Conservation (phyloP, 441 rosid genomes). For the Kokia cookei region DNA sequence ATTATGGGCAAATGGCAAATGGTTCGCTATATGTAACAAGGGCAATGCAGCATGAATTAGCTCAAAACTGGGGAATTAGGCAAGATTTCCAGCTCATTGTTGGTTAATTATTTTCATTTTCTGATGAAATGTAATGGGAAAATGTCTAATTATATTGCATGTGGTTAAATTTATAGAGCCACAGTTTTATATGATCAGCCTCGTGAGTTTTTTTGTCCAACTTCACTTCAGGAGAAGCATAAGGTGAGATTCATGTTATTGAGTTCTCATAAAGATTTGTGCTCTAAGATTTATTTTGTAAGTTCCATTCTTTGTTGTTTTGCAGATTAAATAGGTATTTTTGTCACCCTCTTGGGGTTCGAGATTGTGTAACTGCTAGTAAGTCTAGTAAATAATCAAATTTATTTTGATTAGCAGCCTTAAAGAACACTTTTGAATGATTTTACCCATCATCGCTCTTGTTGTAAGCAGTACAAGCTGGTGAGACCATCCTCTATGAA, state of each 20-base stretch:
- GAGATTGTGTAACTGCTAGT: slow-evolving; percentile 66
- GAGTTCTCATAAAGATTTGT: not conserved
- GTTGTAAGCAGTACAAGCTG: slow-evolving; percentile 96
- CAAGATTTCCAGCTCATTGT: slow-evolving; percentile 32
- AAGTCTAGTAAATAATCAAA: slow-evolving; percentile 9
- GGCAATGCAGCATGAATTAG: slow-evolving; percentile 97
- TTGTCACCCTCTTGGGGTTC: slow-evolving; percentile 44
- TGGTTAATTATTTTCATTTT: slow-evolving; percentile 11
- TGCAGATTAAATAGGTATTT: slow-evolving; percentile 64
- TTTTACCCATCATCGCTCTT: slow-evolving; percentile 37
- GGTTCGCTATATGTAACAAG: slow-evolving; percentile 84
- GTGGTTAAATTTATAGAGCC: slow-evolving; percentile 49
- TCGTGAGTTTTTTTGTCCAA: slow-evolving; percentile 79
- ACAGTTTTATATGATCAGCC: slow-evolving; percentile 88
- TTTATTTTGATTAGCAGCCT: slow-evolving; percentile 4
- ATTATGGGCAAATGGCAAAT: slow-evolving; percentile 80
- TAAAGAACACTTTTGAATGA: not conserved
- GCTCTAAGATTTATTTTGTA: slow-evolving; percentile 4
- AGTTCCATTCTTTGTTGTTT: slow-evolving; percentile 54
- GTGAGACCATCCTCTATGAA: slow-evolving; percentile 31
- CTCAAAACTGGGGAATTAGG: slow-evolving; percentile 96
- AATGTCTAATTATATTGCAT: slow-evolving; percentile 12
- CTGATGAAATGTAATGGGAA: not conserved
- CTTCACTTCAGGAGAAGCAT: slow-evolving; percentile 71
- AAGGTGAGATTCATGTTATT: slow-evolving; percentile 41